Conservation (phyloP, 202 grass and related monocot genomes). For the Dendrocalamus latiflorus region DNA sequence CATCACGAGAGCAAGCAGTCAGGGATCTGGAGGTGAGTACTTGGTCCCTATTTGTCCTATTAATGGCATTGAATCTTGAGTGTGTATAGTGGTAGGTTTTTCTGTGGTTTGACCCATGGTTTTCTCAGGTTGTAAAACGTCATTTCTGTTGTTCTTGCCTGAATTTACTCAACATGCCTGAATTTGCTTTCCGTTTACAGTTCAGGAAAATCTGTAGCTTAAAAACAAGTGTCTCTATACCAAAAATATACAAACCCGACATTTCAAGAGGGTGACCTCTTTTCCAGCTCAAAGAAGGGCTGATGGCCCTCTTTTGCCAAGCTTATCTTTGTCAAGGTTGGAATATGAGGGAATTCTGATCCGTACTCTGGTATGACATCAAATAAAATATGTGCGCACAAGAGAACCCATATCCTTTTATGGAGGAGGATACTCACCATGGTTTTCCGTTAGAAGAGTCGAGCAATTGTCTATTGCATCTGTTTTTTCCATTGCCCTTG, state of each 20-base stretch:
- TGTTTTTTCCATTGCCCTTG: not conserved
- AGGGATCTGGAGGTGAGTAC: constrained; percentile 73
- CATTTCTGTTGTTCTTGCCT: not conserved
- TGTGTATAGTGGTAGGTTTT: not conserved
- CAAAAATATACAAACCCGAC: not conserved
- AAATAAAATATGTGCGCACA: not conserved
- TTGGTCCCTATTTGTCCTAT: not conserved
- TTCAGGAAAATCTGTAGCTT: not conserved
- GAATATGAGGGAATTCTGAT: not conserved
- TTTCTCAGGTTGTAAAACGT: not conserved
- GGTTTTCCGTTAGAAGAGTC: not conserved
- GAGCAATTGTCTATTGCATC: not conserved
- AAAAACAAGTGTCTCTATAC: not conserved
- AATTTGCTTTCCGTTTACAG: not conserved
- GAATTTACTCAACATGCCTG: not conserved
- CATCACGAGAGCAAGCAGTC: constrained; percentile 62
- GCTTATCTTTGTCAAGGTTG: constrained; percentile 1
- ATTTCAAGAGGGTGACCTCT: not conserved
- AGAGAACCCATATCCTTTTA: not conserved
- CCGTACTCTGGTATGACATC: not conserved
- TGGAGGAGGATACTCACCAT: not conserved
- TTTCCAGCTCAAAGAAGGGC: not conserved
- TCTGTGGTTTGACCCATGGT: not conserved
- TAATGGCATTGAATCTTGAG: constrained; percentile 1
- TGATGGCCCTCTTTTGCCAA: not conserved